These are phyloP conservation scores for Serendipita sp. DNA, from an alignment of 768 basidiomycete species.

Conservation along the genomic window DNA sequence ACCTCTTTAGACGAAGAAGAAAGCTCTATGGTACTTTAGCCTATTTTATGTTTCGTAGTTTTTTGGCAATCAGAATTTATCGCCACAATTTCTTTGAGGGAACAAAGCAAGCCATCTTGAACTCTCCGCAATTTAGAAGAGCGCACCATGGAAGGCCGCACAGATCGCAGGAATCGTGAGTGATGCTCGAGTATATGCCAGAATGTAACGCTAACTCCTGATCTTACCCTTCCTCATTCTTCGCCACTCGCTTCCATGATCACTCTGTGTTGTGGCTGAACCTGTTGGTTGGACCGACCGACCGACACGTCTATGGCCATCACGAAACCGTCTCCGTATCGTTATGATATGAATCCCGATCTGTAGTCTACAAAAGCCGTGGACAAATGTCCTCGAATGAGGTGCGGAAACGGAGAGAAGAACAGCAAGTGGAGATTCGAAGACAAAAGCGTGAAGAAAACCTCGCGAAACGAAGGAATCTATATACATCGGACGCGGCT, in stretches of 20 bases:
- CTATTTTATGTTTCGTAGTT: too few relatives aligned
- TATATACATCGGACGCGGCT: constrained; percentile 16
- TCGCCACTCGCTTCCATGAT: not conserved
- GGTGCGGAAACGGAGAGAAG: constrained; percentile 28
- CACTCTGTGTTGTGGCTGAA: too few relatives aligned
- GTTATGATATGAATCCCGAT: too few relatives aligned
- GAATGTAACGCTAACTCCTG: not conserved
- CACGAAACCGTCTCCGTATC: too few relatives aligned
- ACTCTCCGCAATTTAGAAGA: not conserved
- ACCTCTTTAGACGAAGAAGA: not conserved
- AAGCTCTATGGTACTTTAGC: not conserved
- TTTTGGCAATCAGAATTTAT: not conserved
- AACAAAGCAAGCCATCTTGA: not conserved
- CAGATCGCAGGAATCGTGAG: constrained; percentile 4
- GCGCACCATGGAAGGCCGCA: not conserved
- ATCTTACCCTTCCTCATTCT: not conserved
- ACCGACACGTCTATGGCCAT: too few relatives aligned
- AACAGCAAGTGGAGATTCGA: constrained; percentile 33
- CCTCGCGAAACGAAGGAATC: constrained; percentile 31
- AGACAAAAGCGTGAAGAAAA: constrained; percentile 33
- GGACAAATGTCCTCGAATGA: constrained; percentile 20
- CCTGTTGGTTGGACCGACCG: too few relatives aligned
- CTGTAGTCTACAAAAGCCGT: constrained; percentile 20
- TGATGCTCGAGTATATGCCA: not conserved
- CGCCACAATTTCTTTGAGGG: too few relatives aligned